A percentile compares a stretch with the other conserved stretches of the same genome.
These are phyloP conservation scores for Backusella australiensis DNA, from an alignment of 192 early-diverging fungal species.

Conservation along the genomic window DNA sequence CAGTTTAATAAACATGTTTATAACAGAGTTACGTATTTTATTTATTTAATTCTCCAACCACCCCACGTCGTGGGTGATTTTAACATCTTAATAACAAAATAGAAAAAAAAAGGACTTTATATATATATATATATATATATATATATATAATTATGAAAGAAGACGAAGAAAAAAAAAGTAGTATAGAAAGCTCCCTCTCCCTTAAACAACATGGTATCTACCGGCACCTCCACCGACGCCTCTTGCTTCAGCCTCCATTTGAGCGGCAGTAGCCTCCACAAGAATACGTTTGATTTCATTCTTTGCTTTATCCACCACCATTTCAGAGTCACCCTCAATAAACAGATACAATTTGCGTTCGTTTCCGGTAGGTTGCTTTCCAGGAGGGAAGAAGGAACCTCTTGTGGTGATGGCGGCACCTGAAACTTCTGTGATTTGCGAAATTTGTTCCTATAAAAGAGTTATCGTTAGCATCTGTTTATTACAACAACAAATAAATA, in stretches of 20 bases:
- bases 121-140: no score
- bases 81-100: no score
- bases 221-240: slow-evolving; percentile 47
- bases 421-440: slow-evolving; percentile 87
- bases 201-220: slow-evolving; percentile 47
- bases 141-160: neutral
- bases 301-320: slow-evolving; percentile 88
- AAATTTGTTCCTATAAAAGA: slow-evolving; percentile 72
- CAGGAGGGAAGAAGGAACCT: slow-evolving; percentile 84
- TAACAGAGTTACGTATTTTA: no score
- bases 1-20: no score
- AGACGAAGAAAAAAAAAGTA: neutral
- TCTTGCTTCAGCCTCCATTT: slow-evolving; percentile 67
- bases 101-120: no score
- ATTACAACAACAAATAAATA: neutral
- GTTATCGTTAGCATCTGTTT: neutral
- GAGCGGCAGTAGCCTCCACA: slow-evolving; percentile 78
- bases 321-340: slow-evolving; percentile 91
- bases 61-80: no score
- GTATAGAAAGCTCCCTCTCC: neutral
- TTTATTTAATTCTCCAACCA: no score
- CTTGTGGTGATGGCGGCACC: slow-evolving; percentile 96
- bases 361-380: slow-evolving; percentile 68
- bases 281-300: slow-evolving; percentile 92
- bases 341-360: slow-evolving; percentile 95